These are phyloP conservation scores for Lipomyces mesembrius DNA, from an alignment of 805 yeast genomes.

Conservation along the genomic window DNA sequence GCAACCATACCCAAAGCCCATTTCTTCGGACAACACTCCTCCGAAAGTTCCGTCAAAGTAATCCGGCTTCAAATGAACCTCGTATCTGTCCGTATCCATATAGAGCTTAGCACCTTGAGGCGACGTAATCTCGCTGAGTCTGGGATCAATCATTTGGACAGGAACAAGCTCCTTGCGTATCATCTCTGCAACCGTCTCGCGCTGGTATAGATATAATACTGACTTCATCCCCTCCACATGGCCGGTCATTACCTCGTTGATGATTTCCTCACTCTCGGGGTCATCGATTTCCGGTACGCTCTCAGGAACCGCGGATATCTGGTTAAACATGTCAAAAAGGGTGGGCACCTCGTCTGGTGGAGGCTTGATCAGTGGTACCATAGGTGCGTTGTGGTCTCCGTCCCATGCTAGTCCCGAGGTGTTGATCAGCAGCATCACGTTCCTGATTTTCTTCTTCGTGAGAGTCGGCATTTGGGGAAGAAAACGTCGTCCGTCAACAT, in stretches of 20 bases:
- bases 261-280: constrained; percentile 32
- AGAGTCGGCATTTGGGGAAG: constrained; percentile 17
- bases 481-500: constrained; percentile 32
- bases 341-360: constrained; percentile 40
- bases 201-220: constrained; percentile 60
- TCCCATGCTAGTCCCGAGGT: constrained; percentile 27
- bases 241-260: constrained; percentile 42
- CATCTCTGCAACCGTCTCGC: constrained; percentile 66
- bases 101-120: constrained; percentile 39
- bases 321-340: constrained; percentile 36
- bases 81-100: constrained; percentile 47
- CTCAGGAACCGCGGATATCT: constrained; percentile 28
- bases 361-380: constrained; percentile 35
- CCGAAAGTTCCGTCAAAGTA: constrained; percentile 58
- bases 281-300: constrained; percentile 37
- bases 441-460: constrained; percentile 18
- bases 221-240: constrained; percentile 56
- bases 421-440: constrained; percentile 17
- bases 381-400: constrained; percentile 19
- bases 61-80: constrained; percentile 49
- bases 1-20: constrained; percentile 53
- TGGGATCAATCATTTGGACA: constrained; percentile 46
- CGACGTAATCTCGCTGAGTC: constrained; percentile 44
- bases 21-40: constrained; percentile 68
- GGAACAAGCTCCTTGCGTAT: constrained; percentile 54